Base-by-base conservation (phyloP, 2,329 filamentous ascomycete genomes). In the Sporothrix variecibatus region DNA sequence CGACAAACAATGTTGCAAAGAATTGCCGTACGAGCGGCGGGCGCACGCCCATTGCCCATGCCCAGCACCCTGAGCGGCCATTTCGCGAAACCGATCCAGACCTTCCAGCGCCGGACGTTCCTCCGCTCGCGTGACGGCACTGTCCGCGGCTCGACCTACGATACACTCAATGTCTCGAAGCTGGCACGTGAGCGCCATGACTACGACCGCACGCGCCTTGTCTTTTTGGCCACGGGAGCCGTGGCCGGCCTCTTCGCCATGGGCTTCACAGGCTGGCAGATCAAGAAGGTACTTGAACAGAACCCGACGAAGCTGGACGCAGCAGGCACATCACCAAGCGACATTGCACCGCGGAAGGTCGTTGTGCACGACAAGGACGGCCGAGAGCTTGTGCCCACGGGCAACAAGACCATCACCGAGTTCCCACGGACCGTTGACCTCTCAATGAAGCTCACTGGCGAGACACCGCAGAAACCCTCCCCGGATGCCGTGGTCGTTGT, bases 371-470 rank as follows among this genome's bases (percentile, higher is more conserved):
- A 92, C 76, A 87, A 89, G n/a, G 86, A 92, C 17, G 91, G 92
- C 58, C 86, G 88, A 64, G 93, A 96, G 80, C 85, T 96, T 60
- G 91, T 97, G 0, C 88, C 92, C 20, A 97, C 94, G 0, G 94
- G 94, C 17, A 94, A 95, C 77, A 91, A 87, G 77, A 91, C 90
- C n/a, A 89, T 97, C 3, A 92, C 93, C 0, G 87, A 88, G 72
- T 97, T 97, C 80, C 95, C 95, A 1, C 88, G 91, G 73, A 90
- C 87, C 2, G 88, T 97, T 73, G 85, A 87, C 20, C 83, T 97
- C 1, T 88, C 90, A 11, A 81, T 85, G 7, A 81, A 82, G 40
- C 76, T 79, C 7, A 43, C 28, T 38, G 56, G 46, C n/a, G 71
- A 31, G 40, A 20, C 38, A 20, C 15, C 53, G 53, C 62, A 43